Conservation (phyloP, 108 stramenopile genomes). For the Nannochloropsis salina region DNA sequence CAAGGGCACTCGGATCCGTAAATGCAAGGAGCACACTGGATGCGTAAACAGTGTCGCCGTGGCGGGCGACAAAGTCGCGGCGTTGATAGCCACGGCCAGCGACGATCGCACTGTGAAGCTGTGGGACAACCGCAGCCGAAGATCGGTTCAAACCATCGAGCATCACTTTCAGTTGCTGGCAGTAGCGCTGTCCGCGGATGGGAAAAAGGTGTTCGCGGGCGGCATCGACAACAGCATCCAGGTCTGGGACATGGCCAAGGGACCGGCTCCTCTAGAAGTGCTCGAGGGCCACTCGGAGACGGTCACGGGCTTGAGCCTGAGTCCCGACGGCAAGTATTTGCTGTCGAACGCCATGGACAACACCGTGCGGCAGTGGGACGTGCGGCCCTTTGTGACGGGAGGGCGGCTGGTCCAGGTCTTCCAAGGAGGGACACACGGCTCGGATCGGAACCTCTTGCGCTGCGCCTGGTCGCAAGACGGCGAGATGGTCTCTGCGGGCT, state of each 20-base stretch:
- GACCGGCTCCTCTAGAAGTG: conserved; percentile 37
- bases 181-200: conserved; percentile 63
- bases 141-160: conserved; percentile 45
- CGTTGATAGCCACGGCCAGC: conserved; percentile 60
- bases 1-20: conserved; percentile 59
- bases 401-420: conserved; percentile 62
- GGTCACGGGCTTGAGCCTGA: conserved; percentile 64
- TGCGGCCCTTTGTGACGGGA: conserved; percentile 61
- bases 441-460: conserved; percentile 74
- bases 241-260: conserved; percentile 68
- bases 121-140: conserved; percentile 67
- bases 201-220: conserved; percentile 64
- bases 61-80: conserved; percentile 34
- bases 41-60: conserved; percentile 63
- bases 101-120: conserved; percentile 67
- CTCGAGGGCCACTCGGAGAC: conserved; percentile 74
- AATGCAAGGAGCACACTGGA: conserved; percentile 58
- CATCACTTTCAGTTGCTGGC: conserved; percentile 68
- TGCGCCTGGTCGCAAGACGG: conserved; percentile 77
- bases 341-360: conserved; percentile 77
- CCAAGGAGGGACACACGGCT: conserved; percentile 65
- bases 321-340: conserved; percentile 62
- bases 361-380: conserved; percentile 67
- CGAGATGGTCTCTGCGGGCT: conserved; percentile 70
- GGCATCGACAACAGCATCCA: conserved; percentile 77